Evolutionary conservation across 768 basidiomycete species (phyloP), one percentile per base, ranked within the genome.

Genomic region (Galerina marginata): DNA sequence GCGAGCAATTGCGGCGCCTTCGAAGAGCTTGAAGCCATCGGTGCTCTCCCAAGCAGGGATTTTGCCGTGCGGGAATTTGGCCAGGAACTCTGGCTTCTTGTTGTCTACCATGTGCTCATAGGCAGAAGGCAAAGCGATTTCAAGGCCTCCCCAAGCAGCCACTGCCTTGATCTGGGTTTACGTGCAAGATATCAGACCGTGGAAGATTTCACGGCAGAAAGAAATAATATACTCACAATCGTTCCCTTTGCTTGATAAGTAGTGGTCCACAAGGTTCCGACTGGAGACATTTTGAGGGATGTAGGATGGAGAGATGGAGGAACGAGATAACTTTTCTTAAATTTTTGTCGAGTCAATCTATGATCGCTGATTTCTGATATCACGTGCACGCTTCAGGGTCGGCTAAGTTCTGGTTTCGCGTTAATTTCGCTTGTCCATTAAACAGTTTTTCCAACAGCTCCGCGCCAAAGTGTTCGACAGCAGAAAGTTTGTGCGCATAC

Each of bases 1-100:
- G 58, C 87, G 88, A 47, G 93, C 91, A 75, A 99, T 94, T 49
- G 94, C 86, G 56, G 77, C 71, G 56, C 85, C 81, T 81, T 96
- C 96, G 66, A 86, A 85, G 59, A 97, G 79, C 69, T 80, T 83
- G 82, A 93, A 85, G 56, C 94, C 94, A 73, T 94, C 86, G 12
- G 79, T 75, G 46, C 83, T 80, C 74, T 95, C 93, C 54, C 90
- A 83, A 39, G 90, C 89, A 26, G 97, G 96, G 66, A 96, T 85
- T 80, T 94, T 93, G 57, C 91, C 90, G 59, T 82, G 82, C 50
- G 90, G 86, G 76, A 93, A 95, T 75, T 95, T 94, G 54, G 72
- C 71, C 48, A 85, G 71, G 74, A 87, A 93, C 36, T 87, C 89
- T 0, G 89, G 82, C 69, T 84, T 86, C 71, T 84, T 85, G 81